These are phyloP conservation scores for Chamaecrista fasciculata DNA, from an alignment of 306 rosid species.

Conservation along the genomic window DNA sequence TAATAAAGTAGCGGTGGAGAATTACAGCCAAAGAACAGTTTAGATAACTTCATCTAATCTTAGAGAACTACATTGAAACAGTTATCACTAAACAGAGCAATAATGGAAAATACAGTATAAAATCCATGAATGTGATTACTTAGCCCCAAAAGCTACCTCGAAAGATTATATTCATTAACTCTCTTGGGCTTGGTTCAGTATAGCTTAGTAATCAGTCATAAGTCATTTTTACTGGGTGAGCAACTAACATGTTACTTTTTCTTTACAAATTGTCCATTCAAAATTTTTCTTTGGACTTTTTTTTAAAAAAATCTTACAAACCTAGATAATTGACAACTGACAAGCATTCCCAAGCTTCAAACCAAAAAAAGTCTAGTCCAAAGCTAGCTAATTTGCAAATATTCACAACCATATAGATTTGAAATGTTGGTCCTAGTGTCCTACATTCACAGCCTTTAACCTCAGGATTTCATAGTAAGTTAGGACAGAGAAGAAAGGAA, in stretches of 20 bases:
- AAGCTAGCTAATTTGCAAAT: not conserved
- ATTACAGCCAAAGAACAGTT: not conserved
- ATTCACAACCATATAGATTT: slow-evolving; percentile 2
- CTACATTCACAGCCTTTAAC: slow-evolving; percentile 19
- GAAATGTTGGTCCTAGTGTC: not conserved
- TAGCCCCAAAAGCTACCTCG: slow-evolving; percentile 2
- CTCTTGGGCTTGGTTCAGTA: slow-evolving; percentile 5
- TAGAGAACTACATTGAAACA: not conserved
- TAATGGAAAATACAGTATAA: slow-evolving; percentile 3
- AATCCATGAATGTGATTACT: not conserved
- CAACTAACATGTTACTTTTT: slow-evolving; percentile 2
- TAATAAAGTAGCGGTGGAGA: not conserved
- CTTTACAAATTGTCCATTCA: not conserved
- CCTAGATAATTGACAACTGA: too few relatives aligned
- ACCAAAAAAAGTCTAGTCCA: slow-evolving; percentile 4
- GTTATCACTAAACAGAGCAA: not conserved
- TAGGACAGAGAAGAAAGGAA: not conserved
- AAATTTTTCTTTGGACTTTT: not conserved
- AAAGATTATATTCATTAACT: slow-evolving; percentile 11
- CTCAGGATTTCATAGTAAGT: slow-evolving; percentile 1
- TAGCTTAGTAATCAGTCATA: not conserved
- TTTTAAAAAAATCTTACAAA: too few relatives aligned
- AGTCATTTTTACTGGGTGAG: slow-evolving; percentile 23
- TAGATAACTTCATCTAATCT: not conserved
- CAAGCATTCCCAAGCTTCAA: slow-evolving; percentile 1